Conservation (phyloP, 177 flowering plant genomes). For the Telopea speciosissima region DNA sequence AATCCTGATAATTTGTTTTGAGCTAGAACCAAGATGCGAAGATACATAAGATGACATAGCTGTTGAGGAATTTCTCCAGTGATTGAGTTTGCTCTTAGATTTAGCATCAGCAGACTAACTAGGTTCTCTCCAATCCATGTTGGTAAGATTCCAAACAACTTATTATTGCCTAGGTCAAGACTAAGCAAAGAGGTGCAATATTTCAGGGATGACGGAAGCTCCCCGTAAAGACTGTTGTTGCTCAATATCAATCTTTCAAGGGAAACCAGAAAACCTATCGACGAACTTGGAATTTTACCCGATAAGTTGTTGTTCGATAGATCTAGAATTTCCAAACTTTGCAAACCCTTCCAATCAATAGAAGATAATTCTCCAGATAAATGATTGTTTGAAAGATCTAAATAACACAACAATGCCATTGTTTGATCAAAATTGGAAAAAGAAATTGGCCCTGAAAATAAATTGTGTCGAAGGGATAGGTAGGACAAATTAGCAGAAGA, state of each 20-base stretch:
- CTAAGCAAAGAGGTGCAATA: background rate
- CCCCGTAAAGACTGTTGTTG: no score
- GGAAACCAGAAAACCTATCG: no score
- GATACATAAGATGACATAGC: background rate
- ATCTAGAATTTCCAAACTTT: no score
- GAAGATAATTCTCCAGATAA: no score
- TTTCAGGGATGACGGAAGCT: no score
- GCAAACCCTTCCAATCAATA: no score
- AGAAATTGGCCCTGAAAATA: background rate
- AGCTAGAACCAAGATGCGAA: background rate
- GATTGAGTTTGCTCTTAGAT: background rate
- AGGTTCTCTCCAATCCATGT: background rate
- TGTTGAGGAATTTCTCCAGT: background rate
- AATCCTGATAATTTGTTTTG: background rate
- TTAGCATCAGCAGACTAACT: background rate
- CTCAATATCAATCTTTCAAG: no score
- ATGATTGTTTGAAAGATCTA: no score
- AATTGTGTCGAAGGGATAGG: background rate
- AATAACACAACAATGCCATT: background rate
- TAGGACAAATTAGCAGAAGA: background rate
- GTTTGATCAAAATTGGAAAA: background rate
- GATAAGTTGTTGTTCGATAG: no score
- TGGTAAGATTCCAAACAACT: background rate
- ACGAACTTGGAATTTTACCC: no score
- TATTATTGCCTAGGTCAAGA: background rate